Percentiles rank a stretch among this genome's conserved stretches.
These are phyloP conservation scores for Aspergillus olivimuriae DNA, from an alignment of 495 filamentous ascomycete species.

Conservation along the genomic window DNA sequence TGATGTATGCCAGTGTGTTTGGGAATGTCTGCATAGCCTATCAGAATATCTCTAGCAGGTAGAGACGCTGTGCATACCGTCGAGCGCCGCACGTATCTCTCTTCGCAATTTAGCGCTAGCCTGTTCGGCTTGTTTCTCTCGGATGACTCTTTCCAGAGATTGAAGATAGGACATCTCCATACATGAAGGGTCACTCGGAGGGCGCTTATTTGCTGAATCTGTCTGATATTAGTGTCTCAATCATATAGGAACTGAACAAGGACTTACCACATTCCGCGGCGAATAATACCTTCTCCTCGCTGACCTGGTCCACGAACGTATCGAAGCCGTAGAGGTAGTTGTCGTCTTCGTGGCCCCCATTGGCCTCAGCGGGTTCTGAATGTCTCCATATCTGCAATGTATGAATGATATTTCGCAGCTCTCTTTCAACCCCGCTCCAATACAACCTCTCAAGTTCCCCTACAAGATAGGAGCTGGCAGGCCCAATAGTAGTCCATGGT, in stretches of 20 bases:
- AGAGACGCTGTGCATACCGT: too few relatives aligned
- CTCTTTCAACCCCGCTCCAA: slow-evolving; percentile 21
- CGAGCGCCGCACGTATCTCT: neutral
- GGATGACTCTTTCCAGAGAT: neutral
- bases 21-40: slow-evolving; percentile 3
- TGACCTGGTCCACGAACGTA: slow-evolving; percentile 28
- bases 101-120: neutral
- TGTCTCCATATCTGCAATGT: slow-evolving; percentile 21
- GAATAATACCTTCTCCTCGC: slow-evolving; percentile 17
- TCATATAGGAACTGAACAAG: too few relatives aligned
- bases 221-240: neutral
- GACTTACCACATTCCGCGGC: slow-evolving; percentile 12
- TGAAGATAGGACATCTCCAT: slow-evolving; percentile 3
- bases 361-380: slow-evolving; percentile 8
- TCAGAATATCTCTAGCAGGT: too few relatives aligned
- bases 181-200: neutral
- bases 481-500: slow-evolving; percentile 10
- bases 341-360: slow-evolving; percentile 12
- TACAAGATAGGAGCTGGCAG: slow-evolving; percentile 10
- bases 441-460: slow-evolving; percentile 21
- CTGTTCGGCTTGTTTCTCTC: neutral
- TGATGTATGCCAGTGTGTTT: slow-evolving; percentile 4
- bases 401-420: slow-evolving; percentile 20
- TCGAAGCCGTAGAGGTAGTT: slow-evolving; percentile 24
- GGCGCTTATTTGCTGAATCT: too few relatives aligned